phyloP scores from a whole-genome alignment of 2,329 filamentous ascomycete species.

The Xylaria sp. region DNA sequence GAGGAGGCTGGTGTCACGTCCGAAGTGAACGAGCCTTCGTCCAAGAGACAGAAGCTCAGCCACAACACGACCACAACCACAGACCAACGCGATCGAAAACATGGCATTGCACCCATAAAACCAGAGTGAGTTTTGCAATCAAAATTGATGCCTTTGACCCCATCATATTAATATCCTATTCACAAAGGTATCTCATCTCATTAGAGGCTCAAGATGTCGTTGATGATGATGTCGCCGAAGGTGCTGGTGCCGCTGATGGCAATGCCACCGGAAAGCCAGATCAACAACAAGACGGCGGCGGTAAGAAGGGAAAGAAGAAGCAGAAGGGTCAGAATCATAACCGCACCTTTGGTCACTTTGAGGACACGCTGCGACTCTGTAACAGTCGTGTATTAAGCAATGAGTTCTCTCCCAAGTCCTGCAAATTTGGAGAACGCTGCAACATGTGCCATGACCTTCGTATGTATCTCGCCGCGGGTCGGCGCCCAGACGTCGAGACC shows the following conservation, averaged over 20 bases:
- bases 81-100: constrained; percentile 34
- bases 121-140: constrained; percentile 48
- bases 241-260: constrained; percentile 65
- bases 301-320: constrained; percentile 58
- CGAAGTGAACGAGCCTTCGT: constrained; percentile 56
- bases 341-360: constrained; percentile 81
- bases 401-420: constrained; percentile 84
- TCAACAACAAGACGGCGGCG: constrained; percentile 38
- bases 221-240: constrained; percentile 71
- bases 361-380: constrained; percentile 82
- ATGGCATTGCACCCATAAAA: constrained; percentile 51
- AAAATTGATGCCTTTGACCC: neutral
- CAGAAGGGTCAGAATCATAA: constrained; percentile 81
- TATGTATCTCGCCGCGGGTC: constrained; percentile 83
- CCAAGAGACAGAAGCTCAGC: constrained; percentile 69
- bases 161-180: neutral
- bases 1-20: constrained; percentile 40
- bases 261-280: constrained; percentile 62
- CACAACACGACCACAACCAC: constrained; percentile 38
- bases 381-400: constrained; percentile 74
- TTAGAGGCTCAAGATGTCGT: constrained; percentile 47
- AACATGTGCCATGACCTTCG: constrained; percentile 85
- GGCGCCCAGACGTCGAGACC: constrained; percentile 79
- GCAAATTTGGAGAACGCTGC: constrained; percentile 82
- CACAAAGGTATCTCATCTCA: constrained; percentile 47